phyloP scores from a whole-genome alignment of 2,329 filamentous ascomycete genomes.

The Bipolaris sorokiniana region DNA sequence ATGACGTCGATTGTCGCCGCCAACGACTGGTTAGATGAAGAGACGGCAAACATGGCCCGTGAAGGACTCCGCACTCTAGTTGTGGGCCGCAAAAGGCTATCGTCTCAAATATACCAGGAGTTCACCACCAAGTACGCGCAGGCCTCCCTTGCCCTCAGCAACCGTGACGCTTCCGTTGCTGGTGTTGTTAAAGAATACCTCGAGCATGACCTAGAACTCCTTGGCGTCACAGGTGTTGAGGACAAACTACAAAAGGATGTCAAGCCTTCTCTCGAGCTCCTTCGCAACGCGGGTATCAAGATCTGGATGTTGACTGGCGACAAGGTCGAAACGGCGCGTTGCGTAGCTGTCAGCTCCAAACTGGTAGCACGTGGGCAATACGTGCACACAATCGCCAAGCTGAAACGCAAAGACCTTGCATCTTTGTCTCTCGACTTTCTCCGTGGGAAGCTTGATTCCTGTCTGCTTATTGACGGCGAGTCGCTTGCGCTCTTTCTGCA shows the following conservation, averaged over 20 bases:
- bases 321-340: constrained; percentile 96
- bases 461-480: constrained; percentile 93
- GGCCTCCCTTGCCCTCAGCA: constrained; percentile 78
- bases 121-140: constrained; percentile 78
- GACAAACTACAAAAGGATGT: constrained; percentile 96
- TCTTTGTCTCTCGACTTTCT: constrained; percentile 90
- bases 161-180: constrained; percentile 82
- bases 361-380: constrained; percentile 92
- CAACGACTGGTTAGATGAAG: constrained; percentile 98
- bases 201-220: constrained; percentile 85
- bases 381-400: constrained; percentile 88
- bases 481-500: constrained; percentile 82
- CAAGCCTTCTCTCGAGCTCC: constrained; percentile 90
- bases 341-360: constrained; percentile 93
- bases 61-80: constrained; percentile 94
- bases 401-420: constrained; percentile 82
- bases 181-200: constrained; percentile 79
- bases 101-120: constrained; percentile 76
- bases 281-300: constrained; percentile 96
- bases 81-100: constrained; percentile 88
- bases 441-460: constrained; percentile 82
- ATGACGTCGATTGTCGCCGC: constrained; percentile 95
- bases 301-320: constrained; percentile 99
- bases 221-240: constrained; percentile 97
- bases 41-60: constrained; percentile 98